A percentile compares a stretch with the other conserved stretches of the same genome.
Conservation (phyloP, 202 grass and related monocot species). For the Carex arenaria region DNA sequence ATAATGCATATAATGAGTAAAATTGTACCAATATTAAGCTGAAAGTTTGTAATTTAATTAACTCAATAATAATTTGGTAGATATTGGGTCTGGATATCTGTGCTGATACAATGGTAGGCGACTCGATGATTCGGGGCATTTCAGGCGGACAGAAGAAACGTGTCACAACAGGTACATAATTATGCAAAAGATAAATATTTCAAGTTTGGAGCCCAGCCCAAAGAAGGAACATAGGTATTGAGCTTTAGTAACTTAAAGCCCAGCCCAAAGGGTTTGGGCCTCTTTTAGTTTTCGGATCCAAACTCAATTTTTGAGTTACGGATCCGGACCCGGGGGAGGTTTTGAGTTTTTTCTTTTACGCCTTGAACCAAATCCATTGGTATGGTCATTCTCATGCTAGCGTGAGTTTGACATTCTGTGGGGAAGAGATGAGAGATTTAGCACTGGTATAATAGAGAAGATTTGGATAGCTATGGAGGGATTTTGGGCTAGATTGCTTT, state of each 20-base stretch:
- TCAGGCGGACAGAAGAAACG: slow-evolving; percentile 97
- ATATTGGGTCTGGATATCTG: slow-evolving; percentile 90
- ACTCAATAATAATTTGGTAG: slow-evolving; percentile 30
- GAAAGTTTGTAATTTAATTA: background rate
- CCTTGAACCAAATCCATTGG: too few relatives aligned
- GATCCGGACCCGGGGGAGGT: too few relatives aligned
- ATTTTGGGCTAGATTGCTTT: background rate
- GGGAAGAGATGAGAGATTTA: background rate
- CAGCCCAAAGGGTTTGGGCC: background rate
- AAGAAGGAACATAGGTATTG: background rate
- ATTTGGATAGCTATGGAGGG: background rate
- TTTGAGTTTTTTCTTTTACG: background rate
- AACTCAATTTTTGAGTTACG: too few relatives aligned
- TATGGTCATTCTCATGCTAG: background rate
- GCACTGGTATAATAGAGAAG: background rate
- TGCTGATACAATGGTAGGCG: slow-evolving; percentile 93
- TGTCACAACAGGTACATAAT: slow-evolving; percentile 72
- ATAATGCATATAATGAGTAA: slow-evolving; percentile 1
- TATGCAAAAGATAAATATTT: background rate
- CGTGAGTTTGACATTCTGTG: background rate
- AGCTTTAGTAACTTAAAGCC: background rate
- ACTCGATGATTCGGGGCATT: slow-evolving; percentile 89
- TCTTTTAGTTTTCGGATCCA: too few relatives aligned
- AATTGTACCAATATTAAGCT: background rate
- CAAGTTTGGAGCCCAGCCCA: background rate